Conservation (phyloP, 2,329 filamentous ascomycete genomes). For the Myriosclerotinia curreyana region DNA sequence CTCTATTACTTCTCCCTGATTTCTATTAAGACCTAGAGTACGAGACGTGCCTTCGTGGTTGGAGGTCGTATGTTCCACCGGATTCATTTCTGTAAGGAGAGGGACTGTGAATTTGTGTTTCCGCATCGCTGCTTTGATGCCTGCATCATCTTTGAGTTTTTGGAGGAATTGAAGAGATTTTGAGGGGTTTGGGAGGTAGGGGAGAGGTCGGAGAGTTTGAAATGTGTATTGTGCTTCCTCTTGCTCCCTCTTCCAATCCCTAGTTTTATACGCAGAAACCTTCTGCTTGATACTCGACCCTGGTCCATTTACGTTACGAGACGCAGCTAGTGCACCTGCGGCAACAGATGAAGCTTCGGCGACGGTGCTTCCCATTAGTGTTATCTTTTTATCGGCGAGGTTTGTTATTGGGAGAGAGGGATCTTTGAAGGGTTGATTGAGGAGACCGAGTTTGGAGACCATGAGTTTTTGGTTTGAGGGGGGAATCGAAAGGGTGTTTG, state of each 20-base stretch:
- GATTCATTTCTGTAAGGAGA: constrained; percentile 93
- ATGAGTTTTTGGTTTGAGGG: constrained; percentile 65
- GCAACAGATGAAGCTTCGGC: constrained; percentile 57
- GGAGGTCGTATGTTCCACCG: constrained; percentile 68
- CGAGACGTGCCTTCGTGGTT: constrained; percentile 71
- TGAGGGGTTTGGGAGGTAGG: constrained; percentile 72
- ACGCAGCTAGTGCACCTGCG: constrained; percentile 46
- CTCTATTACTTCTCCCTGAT: constrained; percentile 86
- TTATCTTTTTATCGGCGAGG: constrained; percentile 58
- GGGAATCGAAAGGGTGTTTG: constrained; percentile 56
- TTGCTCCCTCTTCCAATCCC: constrained; percentile 46
- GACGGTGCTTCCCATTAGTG: constrained; percentile 61
- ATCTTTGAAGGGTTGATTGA: constrained; percentile 63
- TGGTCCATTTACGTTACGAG: constrained; percentile 46
- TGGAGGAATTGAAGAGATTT: constrained; percentile 69
- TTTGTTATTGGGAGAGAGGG: constrained; percentile 48
- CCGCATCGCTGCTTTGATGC: constrained; percentile 79
- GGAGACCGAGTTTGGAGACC: constrained; percentile 60
- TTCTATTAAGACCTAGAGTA: constrained; percentile 83
- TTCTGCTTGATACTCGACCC: constrained; percentile 33
- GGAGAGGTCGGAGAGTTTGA: constrained; percentile 68
- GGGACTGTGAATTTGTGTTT: constrained; percentile 82
- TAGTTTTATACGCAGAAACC: constrained; percentile 42
- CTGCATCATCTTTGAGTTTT: constrained; percentile 75
- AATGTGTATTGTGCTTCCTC: constrained; percentile 72